These are phyloP conservation scores for Wickerhamiella parazyma DNA, from an alignment of 805 yeast genomes.

Conservation along the genomic window DNA sequence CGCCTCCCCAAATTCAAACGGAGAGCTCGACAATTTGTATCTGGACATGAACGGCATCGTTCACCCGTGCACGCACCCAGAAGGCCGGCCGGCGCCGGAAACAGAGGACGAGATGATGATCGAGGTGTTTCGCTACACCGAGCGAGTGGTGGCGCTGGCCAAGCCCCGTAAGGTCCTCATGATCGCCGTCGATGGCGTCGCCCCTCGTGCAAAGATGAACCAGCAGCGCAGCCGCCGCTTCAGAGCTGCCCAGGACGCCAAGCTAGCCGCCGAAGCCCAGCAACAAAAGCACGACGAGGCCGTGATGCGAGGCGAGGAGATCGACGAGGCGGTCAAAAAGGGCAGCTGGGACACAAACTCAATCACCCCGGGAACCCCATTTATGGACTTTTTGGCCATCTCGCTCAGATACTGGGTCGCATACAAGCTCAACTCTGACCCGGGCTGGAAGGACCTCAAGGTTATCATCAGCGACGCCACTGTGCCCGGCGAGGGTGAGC, in stretches of 20 bases:
- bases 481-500: conserved; percentile 99
- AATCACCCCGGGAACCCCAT: conserved; percentile 97
- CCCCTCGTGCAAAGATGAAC: conserved; percentile 96
- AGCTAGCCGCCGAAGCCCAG: conserved; percentile 52
- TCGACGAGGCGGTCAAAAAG: conserved; percentile 63
- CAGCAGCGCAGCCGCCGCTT: conserved; percentile 92
- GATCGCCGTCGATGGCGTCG: conserved; percentile 98
- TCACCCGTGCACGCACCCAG: conserved; percentile 98
- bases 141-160: conserved; percentile 83
- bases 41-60: conserved; percentile 98
- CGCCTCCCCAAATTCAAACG: conserved; percentile 76
- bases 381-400: conserved; percentile 79
- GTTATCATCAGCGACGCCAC: conserved; percentile 89
- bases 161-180: conserved; percentile 83
- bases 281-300: conserved; percentile 39
- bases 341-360: conserved; percentile 89
- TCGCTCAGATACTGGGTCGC: conserved; percentile 87
- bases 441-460: conserved; percentile 85
- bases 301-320: conserved; percentile 53
- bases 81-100: conserved; percentile 87
- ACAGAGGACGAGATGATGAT: conserved; percentile 95
- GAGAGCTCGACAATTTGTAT: conserved; percentile 86
- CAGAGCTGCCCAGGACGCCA: conserved; percentile 82
- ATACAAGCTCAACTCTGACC: conserved; percentile 72
- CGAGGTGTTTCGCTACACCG: conserved; percentile 85